Evolutionary conservation across 805 yeast genomes (phyloP), one percentile per base, ranked within the genome.

Genomic region (Candida patagonica): DNA sequence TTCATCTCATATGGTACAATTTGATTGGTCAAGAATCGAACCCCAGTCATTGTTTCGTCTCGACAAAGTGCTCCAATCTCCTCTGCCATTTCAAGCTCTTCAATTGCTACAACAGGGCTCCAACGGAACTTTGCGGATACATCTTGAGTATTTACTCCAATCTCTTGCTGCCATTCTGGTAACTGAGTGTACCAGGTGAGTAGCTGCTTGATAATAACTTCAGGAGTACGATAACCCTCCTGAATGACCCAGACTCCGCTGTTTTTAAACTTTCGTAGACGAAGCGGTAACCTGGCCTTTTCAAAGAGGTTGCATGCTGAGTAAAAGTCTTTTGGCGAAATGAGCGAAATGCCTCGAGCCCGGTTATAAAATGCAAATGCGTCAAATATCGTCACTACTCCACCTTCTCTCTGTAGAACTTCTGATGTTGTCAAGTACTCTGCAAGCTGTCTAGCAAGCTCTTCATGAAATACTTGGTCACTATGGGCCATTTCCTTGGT

Each of bases 361-460:
- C 80, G 66, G 48, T 81, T 81, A 59, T 76, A 81, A 20, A 74
- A 47, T 0, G 79, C 74, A 56, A 68, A 82, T 15, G 81, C 53
- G 49, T 81, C 89, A 37, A 73, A 68, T 25, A 80, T 49, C 0
- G 85, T 68, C 10, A 81, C 63, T 15, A 77, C 62, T 2, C 82
- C 84, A 33, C 79, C 78, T 35, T 68, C 70, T 26, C 62, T 64
- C 30, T 62, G 67, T 41, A 78, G 49, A 19, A 77, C 45, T 37
- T 74, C 49, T 44, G 63, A 53, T 45, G 59, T 57, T 7, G 65
- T 60, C 7, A 83, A 62, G 56, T 76, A 87, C 50, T 83, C 95
- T 30, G 85, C 78, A 2, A 89, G 55, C 52, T 85, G 88, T 39
- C 95, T 68, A 0, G 96, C 74, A 13, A 86, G 62, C 51, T 86